Conservation (phyloP, 345 rosid genomes). For the Heritiera fomes region DNA sequence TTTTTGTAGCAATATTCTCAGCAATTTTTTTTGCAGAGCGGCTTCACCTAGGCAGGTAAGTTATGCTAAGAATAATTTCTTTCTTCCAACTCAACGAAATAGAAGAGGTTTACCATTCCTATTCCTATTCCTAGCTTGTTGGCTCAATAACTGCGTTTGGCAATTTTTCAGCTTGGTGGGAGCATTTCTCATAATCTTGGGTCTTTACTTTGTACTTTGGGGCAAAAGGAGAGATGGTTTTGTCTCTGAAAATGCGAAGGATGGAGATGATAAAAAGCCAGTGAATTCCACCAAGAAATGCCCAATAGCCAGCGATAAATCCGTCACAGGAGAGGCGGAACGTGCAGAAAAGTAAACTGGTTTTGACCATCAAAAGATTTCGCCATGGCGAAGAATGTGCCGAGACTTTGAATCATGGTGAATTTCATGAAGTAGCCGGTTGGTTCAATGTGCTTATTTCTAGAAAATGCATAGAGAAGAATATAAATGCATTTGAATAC, state of each 20-base stretch:
- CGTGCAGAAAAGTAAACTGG: neutral
- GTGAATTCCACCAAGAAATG: neutral
- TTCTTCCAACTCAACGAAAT: neutral
- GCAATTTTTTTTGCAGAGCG: neutral
- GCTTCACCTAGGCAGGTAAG: neutral
- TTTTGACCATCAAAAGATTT: no score
- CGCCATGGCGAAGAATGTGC: no score
- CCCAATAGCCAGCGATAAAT: neutral
- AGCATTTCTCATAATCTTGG: neutral
- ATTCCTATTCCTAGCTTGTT: neutral
- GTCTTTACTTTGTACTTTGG: slow-evolving; percentile 12
- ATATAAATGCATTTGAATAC: neutral
- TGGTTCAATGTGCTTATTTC: neutral
- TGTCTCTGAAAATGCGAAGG: neutral
- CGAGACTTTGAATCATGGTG: neutral
- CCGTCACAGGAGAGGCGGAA: neutral
- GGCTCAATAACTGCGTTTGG: neutral
- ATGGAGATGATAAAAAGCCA: neutral
- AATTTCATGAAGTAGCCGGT: neutral
- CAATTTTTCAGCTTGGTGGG: slow-evolving; percentile 4
- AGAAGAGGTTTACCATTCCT: neutral
- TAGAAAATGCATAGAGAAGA: neutral
- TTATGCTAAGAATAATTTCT: neutral
- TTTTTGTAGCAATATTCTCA: neutral
- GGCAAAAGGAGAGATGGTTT: neutral